Percentiles rank a stretch among this genome's conserved stretches.
phyloP scores from a whole-genome alignment of 768 basidiomycete genomes.

The Lactarius psammicola region DNA sequence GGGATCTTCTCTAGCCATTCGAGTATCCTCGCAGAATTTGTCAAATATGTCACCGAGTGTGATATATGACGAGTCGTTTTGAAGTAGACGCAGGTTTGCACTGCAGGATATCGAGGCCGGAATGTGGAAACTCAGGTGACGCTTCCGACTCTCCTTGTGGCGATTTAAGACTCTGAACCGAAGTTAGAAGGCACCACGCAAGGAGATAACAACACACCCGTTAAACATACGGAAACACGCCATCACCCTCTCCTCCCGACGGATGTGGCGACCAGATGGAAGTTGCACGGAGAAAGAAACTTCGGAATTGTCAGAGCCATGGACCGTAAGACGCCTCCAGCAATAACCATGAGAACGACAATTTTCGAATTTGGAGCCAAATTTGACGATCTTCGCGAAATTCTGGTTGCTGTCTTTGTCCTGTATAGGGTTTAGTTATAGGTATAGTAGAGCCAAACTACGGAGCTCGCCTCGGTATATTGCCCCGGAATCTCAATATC shows the following conservation, averaged over 20 bases:
- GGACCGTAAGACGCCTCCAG: conserved; percentile 87
- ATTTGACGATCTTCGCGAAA: conserved; percentile 88
- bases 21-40: conserved; percentile 70
- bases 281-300: conserved; percentile 91
- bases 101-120: conserved; percentile 85
- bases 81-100: conserved; percentile 78
- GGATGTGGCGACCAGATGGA: conserved; percentile 78
- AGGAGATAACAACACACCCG: conserved; percentile 46
- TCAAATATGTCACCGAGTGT: conserved; percentile 94
- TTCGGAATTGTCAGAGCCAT: conserved; percentile 86
- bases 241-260: conserved; percentile 89
- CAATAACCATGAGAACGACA: conserved; percentile 82
- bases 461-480: conserved; percentile 76
- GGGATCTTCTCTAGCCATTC: conserved; percentile 84
- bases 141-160: conserved; percentile 90
- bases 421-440: conserved; percentile 41
- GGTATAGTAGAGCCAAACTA: neutral
- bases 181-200: conserved; percentile 5
- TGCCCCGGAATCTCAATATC: conserved; percentile 99
- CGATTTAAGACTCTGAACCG: conserved; percentile 68
- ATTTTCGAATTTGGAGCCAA: conserved; percentile 87
- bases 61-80: conserved; percentile 89
- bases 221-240: conserved; percentile 95
- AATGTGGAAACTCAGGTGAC: conserved; percentile 88
- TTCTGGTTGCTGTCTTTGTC: conserved; percentile 93